phyloP scores from a whole-genome alignment of 106 monocot genomes.

The Acanthochlamys bracteata region DNA sequence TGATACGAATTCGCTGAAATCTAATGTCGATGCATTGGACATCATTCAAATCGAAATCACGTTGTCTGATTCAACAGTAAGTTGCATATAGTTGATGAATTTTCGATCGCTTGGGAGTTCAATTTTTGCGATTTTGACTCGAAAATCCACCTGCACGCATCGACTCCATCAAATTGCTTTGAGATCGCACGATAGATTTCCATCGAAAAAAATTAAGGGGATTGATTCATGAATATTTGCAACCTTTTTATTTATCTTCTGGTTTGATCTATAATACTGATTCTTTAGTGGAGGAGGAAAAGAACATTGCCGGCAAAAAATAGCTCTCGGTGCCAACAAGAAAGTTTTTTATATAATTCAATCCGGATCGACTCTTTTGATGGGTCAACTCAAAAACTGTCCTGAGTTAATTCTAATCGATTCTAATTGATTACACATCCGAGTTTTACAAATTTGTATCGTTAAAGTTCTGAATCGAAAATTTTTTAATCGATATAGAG shows the following conservation, averaged over 20 bases:
- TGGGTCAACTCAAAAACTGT: too few species aligned
- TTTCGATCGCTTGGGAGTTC: conserved; percentile 36
- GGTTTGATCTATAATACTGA: conserved; percentile 32
- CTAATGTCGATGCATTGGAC: conserved; percentile 55
- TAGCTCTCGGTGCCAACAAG: too few species aligned
- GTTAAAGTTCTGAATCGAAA: too few species aligned
- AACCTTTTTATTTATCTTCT: conserved; percentile 38
- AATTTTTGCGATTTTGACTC: conserved; percentile 60
- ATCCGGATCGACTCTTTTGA: too few species aligned
- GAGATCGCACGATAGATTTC: conserved; percentile 43
- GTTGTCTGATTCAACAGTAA: conserved; percentile 31
- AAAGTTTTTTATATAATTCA: too few species aligned
- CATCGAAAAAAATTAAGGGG: conserved; percentile 14
- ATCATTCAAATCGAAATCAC: conserved; percentile 73
- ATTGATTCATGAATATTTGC: conserved; percentile 21
- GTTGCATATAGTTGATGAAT: conserved; percentile 9
- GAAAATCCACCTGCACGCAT: conserved; percentile 21
- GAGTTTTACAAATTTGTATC: too few species aligned
- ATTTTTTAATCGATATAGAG: too few species aligned
- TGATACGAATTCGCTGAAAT: conserved; percentile 39
- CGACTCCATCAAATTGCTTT: conserved; percentile 43
- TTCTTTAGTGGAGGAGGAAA: too few species aligned
- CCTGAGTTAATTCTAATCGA: too few species aligned
- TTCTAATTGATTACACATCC: too few species aligned
- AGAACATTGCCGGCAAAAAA: too few species aligned